Conservation (phyloP, 441 rosid species). For the Erysimum cheiri region DNA sequence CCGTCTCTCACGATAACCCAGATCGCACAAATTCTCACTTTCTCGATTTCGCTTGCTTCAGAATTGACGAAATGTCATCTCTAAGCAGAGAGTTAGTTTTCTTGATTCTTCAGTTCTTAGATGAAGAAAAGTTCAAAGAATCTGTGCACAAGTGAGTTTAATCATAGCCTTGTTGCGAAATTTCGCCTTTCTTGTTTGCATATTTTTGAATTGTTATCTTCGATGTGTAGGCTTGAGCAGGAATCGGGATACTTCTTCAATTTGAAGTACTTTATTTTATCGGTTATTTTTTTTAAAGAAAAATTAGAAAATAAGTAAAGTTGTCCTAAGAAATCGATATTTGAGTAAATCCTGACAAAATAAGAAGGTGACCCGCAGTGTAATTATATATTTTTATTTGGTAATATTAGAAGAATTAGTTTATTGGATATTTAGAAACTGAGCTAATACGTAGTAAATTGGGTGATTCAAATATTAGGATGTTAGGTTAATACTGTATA, state of each 20-base stretch:
- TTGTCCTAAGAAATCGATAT: too few species aligned
- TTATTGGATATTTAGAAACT: too few species aligned
- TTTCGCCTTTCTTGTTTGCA: not conserved
- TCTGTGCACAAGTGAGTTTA: conserved; percentile 49
- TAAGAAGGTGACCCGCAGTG: too few species aligned
- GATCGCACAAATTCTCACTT: conserved; percentile 18
- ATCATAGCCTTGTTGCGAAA: not conserved
- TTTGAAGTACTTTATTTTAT: conserved; percentile 66
- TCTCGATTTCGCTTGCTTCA: not conserved
- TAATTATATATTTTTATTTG: too few species aligned
- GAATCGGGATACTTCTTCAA: conserved; percentile 91
- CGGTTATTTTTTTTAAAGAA: too few species aligned
- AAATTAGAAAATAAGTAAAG: too few species aligned
- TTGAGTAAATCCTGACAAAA: too few species aligned
- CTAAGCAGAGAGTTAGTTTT: conserved; percentile 56
- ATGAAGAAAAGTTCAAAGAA: conserved; percentile 57
- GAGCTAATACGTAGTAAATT: too few species aligned
- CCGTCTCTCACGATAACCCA: conserved; percentile 30
- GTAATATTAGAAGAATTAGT: too few species aligned
- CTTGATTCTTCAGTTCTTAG: conserved; percentile 53
- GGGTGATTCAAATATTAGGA: too few species aligned
- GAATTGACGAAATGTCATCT: conserved; percentile 46
- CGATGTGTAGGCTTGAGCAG: conserved; percentile 75
- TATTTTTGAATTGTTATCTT: conserved; percentile 3
- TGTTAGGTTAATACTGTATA: too few species aligned